These are phyloP conservation scores for Abelmoschus esculentus DNA, from an alignment of 345 rosid species.

Conservation along the genomic window DNA sequence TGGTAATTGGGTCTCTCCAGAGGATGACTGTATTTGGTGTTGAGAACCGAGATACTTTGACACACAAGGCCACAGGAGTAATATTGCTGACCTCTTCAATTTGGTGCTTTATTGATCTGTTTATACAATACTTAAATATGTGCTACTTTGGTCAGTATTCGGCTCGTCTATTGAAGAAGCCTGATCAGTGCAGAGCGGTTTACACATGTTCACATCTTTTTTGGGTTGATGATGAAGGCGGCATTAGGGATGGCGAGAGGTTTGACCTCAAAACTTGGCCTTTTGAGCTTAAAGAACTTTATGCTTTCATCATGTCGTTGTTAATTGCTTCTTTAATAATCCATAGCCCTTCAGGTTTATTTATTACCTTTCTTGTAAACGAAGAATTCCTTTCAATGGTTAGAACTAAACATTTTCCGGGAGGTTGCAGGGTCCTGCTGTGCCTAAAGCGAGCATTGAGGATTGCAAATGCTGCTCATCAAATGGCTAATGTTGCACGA, in stretches of 20 bases:
- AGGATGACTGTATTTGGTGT: conserved; percentile 81
- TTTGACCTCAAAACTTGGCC: conserved; percentile 14
- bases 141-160: conserved; percentile 50
- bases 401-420: neutral
- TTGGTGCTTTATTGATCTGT: conserved; percentile 2
- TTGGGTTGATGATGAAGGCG: conserved; percentile 69
- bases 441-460: conserved; percentile 81
- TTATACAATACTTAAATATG: conserved; percentile 2
- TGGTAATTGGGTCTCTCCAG: conserved; percentile 78
- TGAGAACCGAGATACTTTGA: conserved; percentile 85
- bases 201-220: conserved; percentile 90
- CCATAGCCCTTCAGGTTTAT: neutral
- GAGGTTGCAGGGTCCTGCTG: conserved; percentile 54
- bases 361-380: neutral
- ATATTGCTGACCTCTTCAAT: conserved; percentile 13
- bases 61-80: conserved; percentile 96
- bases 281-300: neutral
- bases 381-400: neutral
- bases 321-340: neutral
- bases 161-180: conserved; percentile 85
- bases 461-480: conserved; percentile 91
- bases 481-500: conserved; percentile 65
- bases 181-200: conserved; percentile 93
- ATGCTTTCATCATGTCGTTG: neutral
- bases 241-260: conserved; percentile 83